These are phyloP conservation scores for Pseudogymnoascus sp. DNA, from an alignment of 2,329 filamentous ascomycete genomes.

Conservation along the genomic window DNA sequence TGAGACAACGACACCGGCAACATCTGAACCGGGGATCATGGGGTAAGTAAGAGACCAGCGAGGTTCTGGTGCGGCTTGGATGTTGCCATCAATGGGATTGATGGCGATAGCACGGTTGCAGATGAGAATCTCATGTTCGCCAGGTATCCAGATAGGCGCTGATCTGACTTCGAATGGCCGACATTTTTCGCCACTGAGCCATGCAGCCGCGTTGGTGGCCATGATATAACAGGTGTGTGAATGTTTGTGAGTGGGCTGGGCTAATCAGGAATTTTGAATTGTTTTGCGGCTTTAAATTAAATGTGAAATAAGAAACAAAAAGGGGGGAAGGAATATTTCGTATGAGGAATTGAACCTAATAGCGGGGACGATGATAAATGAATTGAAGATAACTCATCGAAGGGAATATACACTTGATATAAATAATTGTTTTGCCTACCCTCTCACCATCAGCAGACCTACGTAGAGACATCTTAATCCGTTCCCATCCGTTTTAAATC, in stretches of 20 bases:
- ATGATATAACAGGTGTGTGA: not conserved
- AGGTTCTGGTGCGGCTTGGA: conserved; percentile 19
- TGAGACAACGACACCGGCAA: conserved; percentile 44
- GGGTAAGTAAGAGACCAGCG: conserved; percentile 21
- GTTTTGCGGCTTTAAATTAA: not conserved
- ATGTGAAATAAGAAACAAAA: not conserved
- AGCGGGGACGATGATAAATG: not conserved
- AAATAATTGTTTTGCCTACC: not conserved
- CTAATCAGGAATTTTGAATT: not conserved
- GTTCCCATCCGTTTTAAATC: not conserved
- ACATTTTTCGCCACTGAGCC: conserved; percentile 24
- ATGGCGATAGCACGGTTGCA: conserved; percentile 30
- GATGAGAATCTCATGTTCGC: conserved; percentile 29
- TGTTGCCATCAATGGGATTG: conserved; percentile 32
- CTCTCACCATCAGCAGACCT: not conserved
- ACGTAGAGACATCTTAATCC: not conserved
- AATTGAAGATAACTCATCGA: not conserved
- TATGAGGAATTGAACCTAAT: not conserved
- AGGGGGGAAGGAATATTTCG: not conserved
- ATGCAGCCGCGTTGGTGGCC: conserved; percentile 20
- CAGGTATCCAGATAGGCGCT: conserved; percentile 29
- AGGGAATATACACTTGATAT: not conserved
- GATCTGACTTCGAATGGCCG: conserved; percentile 28
- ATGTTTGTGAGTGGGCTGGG: not conserved
- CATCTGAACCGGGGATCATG: conserved; percentile 41